These are phyloP conservation scores for Lachancea nothofagi DNA, from an alignment of 805 yeast species.

Conservation along the genomic window DNA sequence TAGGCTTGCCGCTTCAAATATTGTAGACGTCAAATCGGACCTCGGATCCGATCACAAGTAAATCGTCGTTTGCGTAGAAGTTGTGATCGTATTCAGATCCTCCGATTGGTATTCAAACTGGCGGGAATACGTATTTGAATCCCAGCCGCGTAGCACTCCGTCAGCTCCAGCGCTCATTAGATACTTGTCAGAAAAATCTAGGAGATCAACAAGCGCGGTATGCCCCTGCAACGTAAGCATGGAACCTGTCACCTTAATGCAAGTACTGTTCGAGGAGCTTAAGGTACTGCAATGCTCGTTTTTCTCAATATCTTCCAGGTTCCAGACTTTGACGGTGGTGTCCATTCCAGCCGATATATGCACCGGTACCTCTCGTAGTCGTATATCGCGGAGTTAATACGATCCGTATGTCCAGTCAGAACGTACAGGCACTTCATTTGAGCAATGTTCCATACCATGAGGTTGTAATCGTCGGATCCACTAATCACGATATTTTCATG, in stretches of 20 bases:
- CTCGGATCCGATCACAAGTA: slow-evolving; percentile 85
- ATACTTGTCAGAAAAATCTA: slow-evolving; percentile 68
- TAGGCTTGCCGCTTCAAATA: slow-evolving; percentile 65
- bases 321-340: slow-evolving; percentile 85
- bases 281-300: slow-evolving; percentile 27
- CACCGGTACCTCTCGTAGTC: slow-evolving; percentile 74
- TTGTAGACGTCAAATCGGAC: slow-evolving; percentile 86
- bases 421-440: slow-evolving; percentile 68
- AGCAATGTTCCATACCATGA: slow-evolving; percentile 86
- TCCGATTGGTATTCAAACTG: slow-evolving; percentile 58
- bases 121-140: slow-evolving; percentile 68
- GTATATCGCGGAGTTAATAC: slow-evolving; percentile 82
- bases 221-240: slow-evolving; percentile 77
- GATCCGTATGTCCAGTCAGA: slow-evolving; percentile 77
- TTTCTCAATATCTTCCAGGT: slow-evolving; percentile 66
- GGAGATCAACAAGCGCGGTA: slow-evolving; percentile 80
- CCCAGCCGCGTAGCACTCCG: slow-evolving; percentile 87
- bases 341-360: slow-evolving; percentile 90
- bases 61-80: slow-evolving; percentile 85
- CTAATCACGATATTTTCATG: slow-evolving; percentile 77
- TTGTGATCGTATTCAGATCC: slow-evolving; percentile 88
- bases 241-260: slow-evolving; percentile 28
- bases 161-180: slow-evolving; percentile 96
- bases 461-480: slow-evolving; percentile 86
- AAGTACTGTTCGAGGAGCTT: slow-evolving; percentile 18